phyloP scores from a whole-genome alignment of 129 eudicot species.

The Lactuca saligna region DNA sequence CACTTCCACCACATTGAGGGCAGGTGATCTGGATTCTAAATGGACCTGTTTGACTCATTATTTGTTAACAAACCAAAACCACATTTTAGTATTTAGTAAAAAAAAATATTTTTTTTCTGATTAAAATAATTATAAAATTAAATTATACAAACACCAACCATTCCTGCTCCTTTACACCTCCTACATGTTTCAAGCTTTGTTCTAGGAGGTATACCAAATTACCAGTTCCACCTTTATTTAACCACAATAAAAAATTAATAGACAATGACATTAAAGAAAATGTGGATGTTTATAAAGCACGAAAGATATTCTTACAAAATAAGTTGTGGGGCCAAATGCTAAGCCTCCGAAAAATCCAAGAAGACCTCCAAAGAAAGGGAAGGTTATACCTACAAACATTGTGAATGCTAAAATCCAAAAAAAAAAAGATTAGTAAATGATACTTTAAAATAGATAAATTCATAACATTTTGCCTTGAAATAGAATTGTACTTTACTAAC shows the following conservation, averaged over 20 bases:
- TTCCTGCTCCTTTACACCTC: constrained; percentile 87
- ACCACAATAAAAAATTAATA: constrained; percentile 2
- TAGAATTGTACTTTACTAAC: constrained; percentile 32
- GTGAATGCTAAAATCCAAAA: constrained; percentile 48
- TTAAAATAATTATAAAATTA: constrained; percentile 1
- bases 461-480: background rate
- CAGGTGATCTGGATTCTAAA: constrained; percentile 62
- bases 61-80: constrained; percentile 33
- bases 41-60: constrained; percentile 47
- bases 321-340: constrained; percentile 73
- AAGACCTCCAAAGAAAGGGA: constrained; percentile 67
- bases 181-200: constrained; percentile 90
- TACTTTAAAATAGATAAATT: background rate
- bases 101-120: background rate
- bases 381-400: constrained; percentile 56
- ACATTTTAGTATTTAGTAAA: background rate
- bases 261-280: background rate
- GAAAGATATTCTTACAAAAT: constrained; percentile 40
- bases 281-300: background rate
- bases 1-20: constrained; percentile 65
- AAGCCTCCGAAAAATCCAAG: constrained; percentile 71
- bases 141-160: constrained; percentile 42
- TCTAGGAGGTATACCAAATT: constrained; percentile 95
- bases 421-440: background rate
- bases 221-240: constrained; percentile 71